Conservation (phyloP, 345 rosid genomes). For the Lumnitzera racemosa region DNA sequence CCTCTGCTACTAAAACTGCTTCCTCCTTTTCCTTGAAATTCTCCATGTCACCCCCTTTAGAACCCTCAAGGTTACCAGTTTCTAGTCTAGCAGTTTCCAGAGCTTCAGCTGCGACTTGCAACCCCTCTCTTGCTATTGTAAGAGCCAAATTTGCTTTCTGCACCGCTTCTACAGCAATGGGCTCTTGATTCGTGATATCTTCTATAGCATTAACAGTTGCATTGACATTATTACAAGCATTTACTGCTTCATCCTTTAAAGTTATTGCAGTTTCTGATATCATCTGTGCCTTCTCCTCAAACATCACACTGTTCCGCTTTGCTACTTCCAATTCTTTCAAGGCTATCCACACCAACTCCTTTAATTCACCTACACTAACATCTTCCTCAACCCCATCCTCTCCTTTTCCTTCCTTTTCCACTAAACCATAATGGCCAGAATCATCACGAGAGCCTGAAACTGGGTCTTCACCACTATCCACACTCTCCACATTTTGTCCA, state of each 20-base stretch:
- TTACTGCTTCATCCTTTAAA: slow-evolving; percentile 64
- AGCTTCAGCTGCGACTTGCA: slow-evolving; percentile 56
- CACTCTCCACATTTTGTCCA: slow-evolving; percentile 36
- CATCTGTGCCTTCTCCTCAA: slow-evolving; percentile 83
- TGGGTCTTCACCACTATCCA: slow-evolving; percentile 26
- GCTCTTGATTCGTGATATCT: slow-evolving; percentile 56
- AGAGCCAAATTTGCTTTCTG: slow-evolving; percentile 75
- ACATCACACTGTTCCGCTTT: slow-evolving; percentile 58
- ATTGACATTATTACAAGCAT: slow-evolving; percentile 60
- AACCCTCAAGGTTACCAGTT: slow-evolving; percentile 22
- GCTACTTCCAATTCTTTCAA: slow-evolving; percentile 69
- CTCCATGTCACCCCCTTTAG: slow-evolving; percentile 25
- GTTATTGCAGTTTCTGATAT: slow-evolving; percentile 84
- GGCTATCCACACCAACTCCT: slow-evolving; percentile 51
- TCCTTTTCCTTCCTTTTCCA: slow-evolving; percentile 22
- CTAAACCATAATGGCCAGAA: slow-evolving; percentile 15
- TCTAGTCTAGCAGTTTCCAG: slow-evolving; percentile 28
- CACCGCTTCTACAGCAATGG: slow-evolving; percentile 57
- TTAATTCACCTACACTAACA: slow-evolving; percentile 49
- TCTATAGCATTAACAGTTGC: slow-evolving; percentile 44
- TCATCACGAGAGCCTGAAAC: slow-evolving; percentile 15
- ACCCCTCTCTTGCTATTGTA: slow-evolving; percentile 80
- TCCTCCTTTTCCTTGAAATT: slow-evolving; percentile 24
- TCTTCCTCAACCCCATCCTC: slow-evolving; percentile 19
- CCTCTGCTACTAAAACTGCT: slow-evolving; percentile 41